A percentile compares a stretch with the other conserved stretches of the same genome.
Conservation (phyloP, 108 stramenopile species). For the Fragilaria crotonensis region DNA sequence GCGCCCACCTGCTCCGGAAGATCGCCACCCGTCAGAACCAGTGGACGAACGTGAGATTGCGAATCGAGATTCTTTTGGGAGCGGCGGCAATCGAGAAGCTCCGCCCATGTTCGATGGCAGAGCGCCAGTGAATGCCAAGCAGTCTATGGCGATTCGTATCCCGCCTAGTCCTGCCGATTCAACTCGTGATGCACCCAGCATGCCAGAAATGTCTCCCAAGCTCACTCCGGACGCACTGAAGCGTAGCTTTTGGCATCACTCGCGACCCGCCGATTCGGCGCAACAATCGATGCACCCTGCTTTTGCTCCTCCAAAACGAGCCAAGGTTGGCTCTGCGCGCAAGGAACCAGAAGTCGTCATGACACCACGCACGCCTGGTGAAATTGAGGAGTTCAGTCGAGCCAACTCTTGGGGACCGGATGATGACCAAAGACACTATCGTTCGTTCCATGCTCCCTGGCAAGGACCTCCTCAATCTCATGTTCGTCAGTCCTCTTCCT, state of each 20-base stretch:
- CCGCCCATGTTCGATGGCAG: constrained; percentile 4
- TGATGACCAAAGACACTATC: neutral
- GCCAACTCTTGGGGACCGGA: neutral
- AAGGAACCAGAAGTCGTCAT: constrained; percentile 13
- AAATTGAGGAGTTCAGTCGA: neutral
- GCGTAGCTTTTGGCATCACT: constrained; percentile 46
- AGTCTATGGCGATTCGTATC: constrained; percentile 6
- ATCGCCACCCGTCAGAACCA: neutral
- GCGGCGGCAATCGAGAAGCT: constrained; percentile 1
- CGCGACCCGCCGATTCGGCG: constrained; percentile 5
- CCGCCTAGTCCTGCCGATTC: constrained; percentile 29
- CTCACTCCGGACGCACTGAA: constrained; percentile 14
- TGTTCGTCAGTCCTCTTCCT: neutral
- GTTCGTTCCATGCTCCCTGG: neutral
- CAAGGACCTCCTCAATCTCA: neutral
- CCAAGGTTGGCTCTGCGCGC: constrained; percentile 12
- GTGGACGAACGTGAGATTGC: neutral
- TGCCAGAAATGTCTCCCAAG: constrained; percentile 1
- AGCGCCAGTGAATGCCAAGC: constrained; percentile 2
- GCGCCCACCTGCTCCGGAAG: constrained; percentile 11
- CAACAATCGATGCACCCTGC: constrained; percentile 8
- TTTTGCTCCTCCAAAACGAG: constrained; percentile 35
- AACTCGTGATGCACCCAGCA: constrained; percentile 2
- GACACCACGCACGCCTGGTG: constrained; percentile 6
- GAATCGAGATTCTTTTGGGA: neutral